Evolutionary conservation across 2,329 filamentous ascomycete species (phyloP).

Genomic region (Xylariomycetidae sp.): DNA sequence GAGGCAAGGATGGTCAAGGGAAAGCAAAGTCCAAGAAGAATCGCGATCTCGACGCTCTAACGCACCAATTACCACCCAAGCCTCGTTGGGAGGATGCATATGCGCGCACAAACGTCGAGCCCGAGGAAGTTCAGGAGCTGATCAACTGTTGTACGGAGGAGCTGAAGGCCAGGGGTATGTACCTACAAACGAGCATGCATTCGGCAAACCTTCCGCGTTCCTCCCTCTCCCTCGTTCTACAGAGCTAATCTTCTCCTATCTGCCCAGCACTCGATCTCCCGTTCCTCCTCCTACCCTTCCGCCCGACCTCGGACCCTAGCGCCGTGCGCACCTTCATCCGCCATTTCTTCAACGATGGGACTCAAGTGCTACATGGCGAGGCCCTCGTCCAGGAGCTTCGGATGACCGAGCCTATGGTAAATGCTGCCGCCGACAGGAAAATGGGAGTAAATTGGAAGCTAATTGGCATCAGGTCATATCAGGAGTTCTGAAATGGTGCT

Average conservation of each 20-base stretch:
- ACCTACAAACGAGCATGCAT: no score
- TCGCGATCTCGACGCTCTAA: conserved; percentile 43
- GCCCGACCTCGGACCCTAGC: conserved; percentile 86
- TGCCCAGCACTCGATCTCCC: conserved; percentile 75
- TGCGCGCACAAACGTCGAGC: conserved; percentile 73
- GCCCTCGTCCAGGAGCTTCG: conserved; percentile 78
- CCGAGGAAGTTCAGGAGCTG: conserved; percentile 87
- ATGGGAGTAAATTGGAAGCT: conserved; percentile 17
- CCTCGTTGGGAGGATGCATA: conserved; percentile 87
- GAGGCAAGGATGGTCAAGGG: conserved; percentile 65
- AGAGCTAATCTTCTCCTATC: conserved; percentile 8
- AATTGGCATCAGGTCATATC: conserved; percentile 67
- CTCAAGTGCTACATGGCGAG: conserved; percentile 63
- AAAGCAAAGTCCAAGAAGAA: conserved; percentile 63
- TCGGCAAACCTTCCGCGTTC: conserved; percentile 2
- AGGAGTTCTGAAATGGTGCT: conserved; percentile 97
- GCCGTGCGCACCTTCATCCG: conserved; percentile 88
- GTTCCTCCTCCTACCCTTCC: conserved; percentile 90
- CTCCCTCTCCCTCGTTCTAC: conserved; percentile 1
- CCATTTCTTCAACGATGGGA: conserved; percentile 81
- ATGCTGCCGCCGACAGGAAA: no score
- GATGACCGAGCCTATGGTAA: conserved; percentile 89
- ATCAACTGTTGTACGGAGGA: conserved; percentile 81
- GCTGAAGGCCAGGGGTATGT: conserved; percentile 87
- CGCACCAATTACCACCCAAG: conserved; percentile 56